phyloP scores from a whole-genome alignment of 768 basidiomycete species.

The Jaapia argillacea region DNA sequence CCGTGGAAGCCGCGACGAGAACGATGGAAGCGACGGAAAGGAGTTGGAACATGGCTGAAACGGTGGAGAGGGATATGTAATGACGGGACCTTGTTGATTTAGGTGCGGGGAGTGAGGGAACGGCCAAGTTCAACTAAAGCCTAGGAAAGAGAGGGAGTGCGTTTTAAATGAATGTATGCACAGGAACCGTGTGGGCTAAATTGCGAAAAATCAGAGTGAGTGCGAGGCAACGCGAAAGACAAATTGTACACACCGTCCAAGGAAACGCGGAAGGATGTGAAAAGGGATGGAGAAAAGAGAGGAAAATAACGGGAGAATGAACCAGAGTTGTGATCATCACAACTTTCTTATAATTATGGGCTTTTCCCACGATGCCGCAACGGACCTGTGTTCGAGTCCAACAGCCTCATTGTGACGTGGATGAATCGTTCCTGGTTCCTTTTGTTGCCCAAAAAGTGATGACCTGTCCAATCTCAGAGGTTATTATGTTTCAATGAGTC shows the following conservation, averaged over 20 bases:
- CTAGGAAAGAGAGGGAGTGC: conserved; percentile 8
- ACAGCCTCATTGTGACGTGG: too few species aligned
- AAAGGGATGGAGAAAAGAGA: conserved; percentile 6
- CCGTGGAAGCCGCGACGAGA: conserved; percentile 28
- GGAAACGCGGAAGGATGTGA: conserved; percentile 12
- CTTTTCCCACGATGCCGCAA: too few species aligned
- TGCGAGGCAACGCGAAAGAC: neutral
- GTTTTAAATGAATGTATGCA: conserved; percentile 15
- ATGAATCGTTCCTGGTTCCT: too few species aligned
- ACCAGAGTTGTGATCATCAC: too few species aligned
- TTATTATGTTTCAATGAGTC: too few species aligned
- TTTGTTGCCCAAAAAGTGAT: too few species aligned
- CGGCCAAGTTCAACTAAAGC: too few species aligned
- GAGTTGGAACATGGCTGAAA: conserved; percentile 21
- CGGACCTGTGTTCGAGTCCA: too few species aligned
- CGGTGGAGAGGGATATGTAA: conserved; percentile 3
- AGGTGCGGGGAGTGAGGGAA: conserved; percentile 13
- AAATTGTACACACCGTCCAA: conserved; percentile 11
- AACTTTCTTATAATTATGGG: too few species aligned
- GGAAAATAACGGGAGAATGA: too few species aligned
- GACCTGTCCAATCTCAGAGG: too few species aligned
- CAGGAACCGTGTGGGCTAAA: conserved; percentile 5
- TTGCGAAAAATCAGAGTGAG: conserved; percentile 4
- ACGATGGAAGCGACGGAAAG: conserved; percentile 32
- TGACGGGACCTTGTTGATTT: conserved; percentile 10